These are phyloP conservation scores for Pythium chondricola DNA, from an alignment of 352 stramenopile genomes.

Conservation along the genomic window DNA sequence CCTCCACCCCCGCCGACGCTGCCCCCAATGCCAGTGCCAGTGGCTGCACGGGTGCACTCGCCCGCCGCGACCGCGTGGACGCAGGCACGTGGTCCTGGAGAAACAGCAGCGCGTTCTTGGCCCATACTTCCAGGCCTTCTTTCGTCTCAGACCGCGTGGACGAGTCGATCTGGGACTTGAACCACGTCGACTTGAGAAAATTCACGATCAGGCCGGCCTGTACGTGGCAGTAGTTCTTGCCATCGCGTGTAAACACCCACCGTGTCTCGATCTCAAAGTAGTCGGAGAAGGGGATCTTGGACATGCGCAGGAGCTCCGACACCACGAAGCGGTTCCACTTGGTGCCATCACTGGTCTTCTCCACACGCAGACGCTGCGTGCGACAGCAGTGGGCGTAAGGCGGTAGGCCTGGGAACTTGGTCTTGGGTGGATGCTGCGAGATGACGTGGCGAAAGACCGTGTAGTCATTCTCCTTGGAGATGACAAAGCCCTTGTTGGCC, in stretches of 20 bases:
- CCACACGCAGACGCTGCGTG: constrained; percentile 22
- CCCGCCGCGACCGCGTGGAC: no score
- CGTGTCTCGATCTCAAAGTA: constrained; percentile 82
- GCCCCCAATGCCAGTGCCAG: no score
- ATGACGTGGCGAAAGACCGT: constrained; percentile 23
- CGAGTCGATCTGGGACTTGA: constrained; percentile 79
- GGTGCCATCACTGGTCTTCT: constrained; percentile 9
- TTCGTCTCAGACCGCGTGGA: constrained; percentile 68
- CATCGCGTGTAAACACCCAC: constrained; percentile 70
- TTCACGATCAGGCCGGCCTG: constrained; percentile 67
- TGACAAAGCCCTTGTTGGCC: constrained; percentile 13
- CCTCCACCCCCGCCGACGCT: no score
- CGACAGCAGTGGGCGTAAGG: constrained; percentile 25
- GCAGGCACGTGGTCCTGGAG: constrained; percentile 31
- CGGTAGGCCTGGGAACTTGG: constrained; percentile 32
- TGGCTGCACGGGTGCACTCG: no score
- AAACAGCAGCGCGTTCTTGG: constrained; percentile 41
- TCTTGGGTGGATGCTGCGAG: constrained; percentile 31
- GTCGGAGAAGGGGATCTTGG: constrained; percentile 72
- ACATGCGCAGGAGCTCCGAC: constrained; percentile 59
- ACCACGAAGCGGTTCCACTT: constrained; percentile 44
- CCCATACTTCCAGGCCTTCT: constrained; percentile 58
- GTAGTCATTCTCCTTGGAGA: constrained; percentile 28
- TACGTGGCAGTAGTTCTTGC: constrained; percentile 69
- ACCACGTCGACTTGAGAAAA: constrained; percentile 79